phyloP scores from a whole-genome alignment of 2,329 filamentous ascomycete species.

The Phyllosticta ampelicida region DNA sequence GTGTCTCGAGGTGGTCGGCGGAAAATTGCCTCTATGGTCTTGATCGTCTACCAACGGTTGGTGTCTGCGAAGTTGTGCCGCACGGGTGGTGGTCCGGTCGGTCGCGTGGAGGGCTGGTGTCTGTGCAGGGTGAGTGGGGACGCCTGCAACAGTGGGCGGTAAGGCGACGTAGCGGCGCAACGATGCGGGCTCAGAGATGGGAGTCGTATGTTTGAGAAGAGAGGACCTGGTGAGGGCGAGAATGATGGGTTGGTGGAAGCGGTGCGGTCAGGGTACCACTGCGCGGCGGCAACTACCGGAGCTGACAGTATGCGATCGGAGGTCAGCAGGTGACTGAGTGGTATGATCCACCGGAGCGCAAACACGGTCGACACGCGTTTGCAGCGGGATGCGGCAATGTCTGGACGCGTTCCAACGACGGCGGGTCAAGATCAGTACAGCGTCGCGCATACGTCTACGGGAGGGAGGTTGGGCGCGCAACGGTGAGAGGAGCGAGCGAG shows the following conservation, averaged over 20 bases:
- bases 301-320: conserved; percentile 15
- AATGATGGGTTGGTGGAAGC: not conserved
- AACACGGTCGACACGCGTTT: conserved; percentile 2
- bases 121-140: conserved; percentile 8
- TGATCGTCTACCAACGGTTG: not conserved
- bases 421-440: not conserved
- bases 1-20: not conserved
- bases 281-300: conserved; percentile 20
- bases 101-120: conserved; percentile 6
- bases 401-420: not conserved
- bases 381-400: not conserved
- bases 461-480: conserved; percentile 10
- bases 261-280: conserved; percentile 9
- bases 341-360: conserved; percentile 7
- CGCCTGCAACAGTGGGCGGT: conserved; percentile 1
- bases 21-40: not conserved
- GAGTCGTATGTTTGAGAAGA: not conserved
- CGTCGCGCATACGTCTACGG: conserved; percentile 9
- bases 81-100: conserved; percentile 8
- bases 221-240: conserved; percentile 1
- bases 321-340: conserved; percentile 11
- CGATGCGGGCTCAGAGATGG: not conserved
- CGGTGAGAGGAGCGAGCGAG: conserved; percentile 7
- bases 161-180: not conserved
- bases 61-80: not conserved